Conservation (phyloP, 1,284 basidiomycete species). For the Fomitopsis betulina region DNA sequence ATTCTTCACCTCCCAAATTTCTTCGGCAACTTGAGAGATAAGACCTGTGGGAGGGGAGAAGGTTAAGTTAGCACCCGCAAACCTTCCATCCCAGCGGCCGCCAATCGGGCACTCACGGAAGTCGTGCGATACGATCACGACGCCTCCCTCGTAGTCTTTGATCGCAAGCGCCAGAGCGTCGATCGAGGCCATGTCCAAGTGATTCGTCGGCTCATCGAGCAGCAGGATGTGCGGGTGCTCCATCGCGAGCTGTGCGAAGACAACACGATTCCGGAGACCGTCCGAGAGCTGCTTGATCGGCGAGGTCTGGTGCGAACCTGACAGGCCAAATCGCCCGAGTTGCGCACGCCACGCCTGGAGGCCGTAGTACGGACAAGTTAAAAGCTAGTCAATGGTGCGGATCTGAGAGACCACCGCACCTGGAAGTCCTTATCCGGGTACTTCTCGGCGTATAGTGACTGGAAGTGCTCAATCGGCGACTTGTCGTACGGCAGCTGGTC, state of each 20-base stretch:
- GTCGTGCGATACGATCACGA: constrained; percentile 96
- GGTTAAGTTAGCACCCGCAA: neutral
- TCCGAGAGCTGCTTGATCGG: constrained; percentile 95
- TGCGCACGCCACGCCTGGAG: constrained; percentile 88
- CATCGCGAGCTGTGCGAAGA: constrained; percentile 91
- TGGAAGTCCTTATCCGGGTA: constrained; percentile 92
- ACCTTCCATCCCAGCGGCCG: neutral
- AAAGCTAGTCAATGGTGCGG: constrained; percentile 4
- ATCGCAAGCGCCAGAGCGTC: constrained; percentile 93
- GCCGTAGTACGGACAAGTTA: neutral
- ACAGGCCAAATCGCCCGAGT: constrained; percentile 94
- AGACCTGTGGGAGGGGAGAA: constrained; percentile 45
- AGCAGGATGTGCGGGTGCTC: constrained; percentile 90
- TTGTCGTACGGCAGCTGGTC: constrained; percentile 97
- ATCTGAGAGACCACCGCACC: constrained; percentile 27
- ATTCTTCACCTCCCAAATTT: constrained; percentile 98
- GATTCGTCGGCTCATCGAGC: constrained; percentile 88
- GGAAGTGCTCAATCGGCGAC: constrained; percentile 94
- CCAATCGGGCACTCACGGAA: constrained; percentile 62
- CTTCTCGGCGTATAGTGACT: constrained; percentile 74
- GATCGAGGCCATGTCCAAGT: constrained; percentile 94
- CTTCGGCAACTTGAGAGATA: constrained; percentile 93
- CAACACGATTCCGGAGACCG: constrained; percentile 91
- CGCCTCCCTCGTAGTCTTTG: constrained; percentile 96
- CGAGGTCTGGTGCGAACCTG: constrained; percentile 89